Conservation (phyloP, 768 basidiomycete genomes). For the Amanita subjunquillea region DNA sequence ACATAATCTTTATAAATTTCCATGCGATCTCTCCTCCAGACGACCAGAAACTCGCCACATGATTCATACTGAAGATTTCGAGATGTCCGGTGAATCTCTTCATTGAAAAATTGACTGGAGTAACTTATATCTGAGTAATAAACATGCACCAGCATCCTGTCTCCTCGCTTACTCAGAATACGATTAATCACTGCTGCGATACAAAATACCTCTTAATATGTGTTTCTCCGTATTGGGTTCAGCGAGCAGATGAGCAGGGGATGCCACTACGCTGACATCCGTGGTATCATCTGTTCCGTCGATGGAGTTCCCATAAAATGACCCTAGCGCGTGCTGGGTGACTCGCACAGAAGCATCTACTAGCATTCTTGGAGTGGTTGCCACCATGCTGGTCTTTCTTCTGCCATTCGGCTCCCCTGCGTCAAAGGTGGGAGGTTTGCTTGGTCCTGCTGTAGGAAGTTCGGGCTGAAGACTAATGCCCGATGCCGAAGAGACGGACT, state of each 20-base stretch:
- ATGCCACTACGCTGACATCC: background rate
- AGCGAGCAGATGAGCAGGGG: slow-evolving; percentile 8
- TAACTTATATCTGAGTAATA: slow-evolving; percentile 49
- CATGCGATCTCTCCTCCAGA: slow-evolving; percentile 67
- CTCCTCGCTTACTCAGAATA: slow-evolving; percentile 29
- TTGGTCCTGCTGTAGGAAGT: background rate
- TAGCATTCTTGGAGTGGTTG: background rate
- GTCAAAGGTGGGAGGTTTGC: background rate
- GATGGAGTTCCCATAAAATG: background rate
- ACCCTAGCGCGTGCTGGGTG: background rate
- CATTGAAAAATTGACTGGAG: slow-evolving; percentile 48
- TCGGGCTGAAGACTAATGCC: background rate
- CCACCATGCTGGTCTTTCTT: background rate
- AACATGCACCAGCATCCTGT: slow-evolving; percentile 82
- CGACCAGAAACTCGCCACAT: slow-evolving; percentile 79
- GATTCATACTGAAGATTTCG: slow-evolving; percentile 51
- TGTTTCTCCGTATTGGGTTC: slow-evolving; percentile 37
- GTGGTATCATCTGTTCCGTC: background rate
- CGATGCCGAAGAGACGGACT: background rate
- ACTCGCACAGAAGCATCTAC: background rate
- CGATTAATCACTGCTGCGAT: slow-evolving; percentile 4
- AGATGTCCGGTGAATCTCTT: slow-evolving; percentile 53
- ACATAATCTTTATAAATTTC: slow-evolving; percentile 87
- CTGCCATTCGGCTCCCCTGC: background rate
- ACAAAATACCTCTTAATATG: slow-evolving; percentile 60